A percentile compares a stretch with the other conserved stretches of the same genome.
Conservation (phyloP, 495 filamentous ascomycete genomes). For the Aspergillus cavernicola region DNA sequence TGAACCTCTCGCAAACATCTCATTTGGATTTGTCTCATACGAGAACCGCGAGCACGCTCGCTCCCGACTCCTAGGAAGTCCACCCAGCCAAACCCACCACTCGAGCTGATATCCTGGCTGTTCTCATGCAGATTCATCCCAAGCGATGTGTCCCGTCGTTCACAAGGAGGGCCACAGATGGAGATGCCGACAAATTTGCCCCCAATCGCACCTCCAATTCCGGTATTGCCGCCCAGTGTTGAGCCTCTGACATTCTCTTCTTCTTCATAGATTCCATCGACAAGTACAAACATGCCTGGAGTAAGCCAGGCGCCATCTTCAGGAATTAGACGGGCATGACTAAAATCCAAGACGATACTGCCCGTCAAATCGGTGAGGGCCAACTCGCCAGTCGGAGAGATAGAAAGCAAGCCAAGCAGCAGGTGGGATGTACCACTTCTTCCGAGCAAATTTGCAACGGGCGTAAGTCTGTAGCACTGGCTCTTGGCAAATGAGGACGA, state of each 20-base stretch:
- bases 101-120: conserved; percentile 51
- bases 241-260: conserved; percentile 66
- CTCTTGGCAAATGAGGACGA: conserved; percentile 49
- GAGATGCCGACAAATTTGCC: conserved; percentile 86
- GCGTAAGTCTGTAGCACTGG: conserved; percentile 82
- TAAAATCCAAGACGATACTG: conserved; percentile 77
- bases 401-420: conserved; percentile 75
- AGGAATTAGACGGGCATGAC: conserved; percentile 75
- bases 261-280: conserved; percentile 94
- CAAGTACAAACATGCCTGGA: conserved; percentile 90
- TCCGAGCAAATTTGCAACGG: conserved; percentile 89
- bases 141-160: conserved; percentile 73
- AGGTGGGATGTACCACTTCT: conserved; percentile 82
- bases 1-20: conserved; percentile 28
- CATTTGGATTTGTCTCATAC: conserved; percentile 75
- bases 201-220: conserved; percentile 83
- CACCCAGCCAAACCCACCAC: conserved; percentile 90
- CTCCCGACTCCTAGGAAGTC: conserved; percentile 92
- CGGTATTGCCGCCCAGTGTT: conserved; percentile 67
- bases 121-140: conserved; percentile 59
- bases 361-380: conserved; percentile 84
- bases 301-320: conserved; percentile 85
- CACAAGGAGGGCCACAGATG: conserved; percentile 84
- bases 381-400: conserved; percentile 77
- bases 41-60: conserved; percentile 74